phyloP scores from a whole-genome alignment of 2,329 filamentous ascomycete species.

The Colletotrichum australisinense region DNA sequence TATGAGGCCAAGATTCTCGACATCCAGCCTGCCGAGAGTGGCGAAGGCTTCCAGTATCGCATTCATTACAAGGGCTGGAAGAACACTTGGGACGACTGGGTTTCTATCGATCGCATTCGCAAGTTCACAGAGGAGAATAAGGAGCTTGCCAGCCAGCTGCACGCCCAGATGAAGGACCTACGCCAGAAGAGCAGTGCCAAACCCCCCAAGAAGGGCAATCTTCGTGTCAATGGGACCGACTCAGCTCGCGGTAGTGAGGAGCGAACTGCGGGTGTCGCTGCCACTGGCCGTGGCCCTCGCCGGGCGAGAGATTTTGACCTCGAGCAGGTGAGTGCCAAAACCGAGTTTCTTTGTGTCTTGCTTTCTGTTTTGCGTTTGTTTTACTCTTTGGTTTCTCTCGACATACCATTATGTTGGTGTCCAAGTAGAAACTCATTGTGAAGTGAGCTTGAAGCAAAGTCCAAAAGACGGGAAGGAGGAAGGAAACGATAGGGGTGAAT shows the following conservation, averaged over 20 bases:
- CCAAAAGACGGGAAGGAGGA: neutral
- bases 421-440: neutral
- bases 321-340: conserved; percentile 74
- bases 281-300: conserved; percentile 75
- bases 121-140: conserved; percentile 97
- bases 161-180: conserved; percentile 73
- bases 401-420: neutral
- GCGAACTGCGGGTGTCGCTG: conserved; percentile 70
- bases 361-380: conserved; percentile 32
- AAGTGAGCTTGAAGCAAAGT: conserved; percentile 6
- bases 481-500: conserved; percentile 8
- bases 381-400: neutral
- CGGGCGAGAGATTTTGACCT: conserved; percentile 84
- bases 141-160: conserved; percentile 82
- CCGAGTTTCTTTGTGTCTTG: conserved; percentile 36
- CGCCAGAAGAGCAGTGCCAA: conserved; percentile 62
- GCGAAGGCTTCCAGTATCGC: conserved; percentile 81
- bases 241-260: conserved; percentile 83
- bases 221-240: conserved; percentile 62
- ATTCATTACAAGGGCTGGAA: conserved; percentile 99
- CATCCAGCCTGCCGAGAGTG: conserved; percentile 75
- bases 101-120: conserved; percentile 89
- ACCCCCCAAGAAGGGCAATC: conserved; percentile 61
- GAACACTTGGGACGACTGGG: conserved; percentile 99
- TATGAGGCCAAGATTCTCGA: conserved; percentile 98